Evolutionary conservation across 2,329 filamentous ascomycete genomes (phyloP).

Genomic region (Penicillium nordicum): DNA sequence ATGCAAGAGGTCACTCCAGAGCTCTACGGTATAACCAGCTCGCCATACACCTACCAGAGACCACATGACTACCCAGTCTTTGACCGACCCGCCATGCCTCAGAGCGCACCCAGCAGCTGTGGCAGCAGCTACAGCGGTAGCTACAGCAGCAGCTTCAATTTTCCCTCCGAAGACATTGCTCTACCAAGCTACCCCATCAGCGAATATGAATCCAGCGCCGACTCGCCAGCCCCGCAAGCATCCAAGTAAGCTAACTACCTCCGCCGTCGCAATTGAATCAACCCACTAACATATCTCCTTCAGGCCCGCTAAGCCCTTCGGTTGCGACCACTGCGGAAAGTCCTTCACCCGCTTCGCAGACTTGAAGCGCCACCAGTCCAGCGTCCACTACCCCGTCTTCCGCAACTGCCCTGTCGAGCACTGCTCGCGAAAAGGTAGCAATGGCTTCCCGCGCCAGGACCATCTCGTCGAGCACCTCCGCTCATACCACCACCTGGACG

Average conservation of each 20-base stretch:
- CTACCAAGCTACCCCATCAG: conserved; percentile 16
- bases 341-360: conserved; percentile 49
- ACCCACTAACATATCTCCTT: conserved; percentile 2
- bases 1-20: conserved; percentile 17
- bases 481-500: conserved; percentile 52
- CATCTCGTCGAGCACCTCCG: conserved; percentile 57
- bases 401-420: conserved; percentile 44
- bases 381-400: conserved; percentile 44
- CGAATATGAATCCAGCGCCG: conserved; percentile 13
- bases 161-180: conserved; percentile 16
- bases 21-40: conserved; percentile 21
- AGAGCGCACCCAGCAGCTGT: conserved; percentile 24
- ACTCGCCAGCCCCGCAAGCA: conserved; percentile 17
- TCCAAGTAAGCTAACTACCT: conserved; percentile 25
- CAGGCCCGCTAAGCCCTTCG: conserved; percentile 32
- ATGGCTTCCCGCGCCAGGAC: conserved; percentile 56
- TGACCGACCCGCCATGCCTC: conserved; percentile 23
- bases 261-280: neutral
- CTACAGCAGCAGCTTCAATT: conserved; percentile 15
- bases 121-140: conserved; percentile 13
- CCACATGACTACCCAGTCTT: conserved; percentile 20
- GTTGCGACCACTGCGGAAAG: conserved; percentile 36
- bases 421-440: conserved; percentile 46
- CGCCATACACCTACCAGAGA: conserved; percentile 17
- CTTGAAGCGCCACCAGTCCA: conserved; percentile 49